These are phyloP conservation scores for sorghum (Sorghum bicolor) DNA, from an alignment of 176 grass and related monocot genomes.

Conservation along the genomic window DNA sequence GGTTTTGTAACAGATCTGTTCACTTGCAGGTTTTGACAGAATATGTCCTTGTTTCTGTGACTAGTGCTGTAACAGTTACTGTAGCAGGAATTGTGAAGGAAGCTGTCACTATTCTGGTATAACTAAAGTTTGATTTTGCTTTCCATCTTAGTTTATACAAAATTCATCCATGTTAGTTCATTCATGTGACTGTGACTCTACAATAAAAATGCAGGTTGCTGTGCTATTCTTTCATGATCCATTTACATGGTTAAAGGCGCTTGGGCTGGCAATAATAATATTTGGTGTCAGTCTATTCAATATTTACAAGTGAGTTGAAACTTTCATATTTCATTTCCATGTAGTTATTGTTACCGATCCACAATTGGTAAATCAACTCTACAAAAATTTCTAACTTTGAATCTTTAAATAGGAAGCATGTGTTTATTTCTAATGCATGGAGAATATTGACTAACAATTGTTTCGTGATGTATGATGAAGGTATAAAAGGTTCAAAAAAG, in stretches of 20 bases:
- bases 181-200: not conserved
- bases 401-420: not conserved
- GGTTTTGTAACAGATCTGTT: not conserved
- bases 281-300: conserved; percentile 91
- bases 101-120: conserved; percentile 95
- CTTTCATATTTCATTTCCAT: conserved; percentile 3
- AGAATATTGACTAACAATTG: conserved; percentile 25
- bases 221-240: conserved; percentile 88
- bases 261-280: conserved; percentile 72
- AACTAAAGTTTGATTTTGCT: conserved; percentile 5
- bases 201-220: conserved; percentile 58
- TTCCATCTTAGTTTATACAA: not conserved
- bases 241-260: conserved; percentile 95
- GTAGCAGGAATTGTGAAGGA: conserved; percentile 93
- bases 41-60: conserved; percentile 91
- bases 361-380: not conserved
- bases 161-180: conserved; percentile 24
- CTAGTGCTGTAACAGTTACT: conserved; percentile 95
- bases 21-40: conserved; percentile 88
- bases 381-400: conserved; percentile 21
- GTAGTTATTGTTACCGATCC: not conserved
- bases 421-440: not conserved
- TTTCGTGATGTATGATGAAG: conserved; percentile 42
- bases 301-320: conserved; percentile 82
- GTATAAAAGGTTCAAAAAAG: conserved; percentile 76